phyloP scores from a whole-genome alignment of 805 yeast species.

The Barnettozyma siamensis region DNA sequence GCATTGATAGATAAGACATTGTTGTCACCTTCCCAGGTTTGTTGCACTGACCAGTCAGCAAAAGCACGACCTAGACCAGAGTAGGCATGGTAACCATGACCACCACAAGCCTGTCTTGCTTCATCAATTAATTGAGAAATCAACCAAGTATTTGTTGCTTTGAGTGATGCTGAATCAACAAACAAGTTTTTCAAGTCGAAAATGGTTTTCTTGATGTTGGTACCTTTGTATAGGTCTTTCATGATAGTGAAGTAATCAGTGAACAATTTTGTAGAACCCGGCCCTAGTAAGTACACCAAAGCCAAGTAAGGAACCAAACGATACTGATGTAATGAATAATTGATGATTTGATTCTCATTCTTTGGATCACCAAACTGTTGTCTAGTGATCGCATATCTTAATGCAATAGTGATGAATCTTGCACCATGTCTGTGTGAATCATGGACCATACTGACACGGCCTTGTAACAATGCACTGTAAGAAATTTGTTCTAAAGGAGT shows the following conservation, averaged over 20 bases:
- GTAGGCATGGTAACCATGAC: slow-evolving; percentile 93
- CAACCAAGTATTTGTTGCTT: slow-evolving; percentile 87
- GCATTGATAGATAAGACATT: slow-evolving; percentile 77
- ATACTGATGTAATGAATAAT: slow-evolving; percentile 86
- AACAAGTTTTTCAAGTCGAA: slow-evolving; percentile 69
- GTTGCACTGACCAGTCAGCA: slow-evolving; percentile 94
- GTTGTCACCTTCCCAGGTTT: slow-evolving; percentile 98
- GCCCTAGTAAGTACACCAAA: slow-evolving; percentile 66
- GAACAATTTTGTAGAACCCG: slow-evolving; percentile 61
- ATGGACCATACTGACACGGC: slow-evolving; percentile 83
- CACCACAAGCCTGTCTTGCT: slow-evolving; percentile 92
- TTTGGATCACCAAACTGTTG: slow-evolving; percentile 57
- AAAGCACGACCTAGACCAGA: slow-evolving; percentile 86
- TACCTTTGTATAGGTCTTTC: slow-evolving; percentile 44
- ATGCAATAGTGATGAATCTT: slow-evolving; percentile 74
- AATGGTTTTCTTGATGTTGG: slow-evolving; percentile 46
- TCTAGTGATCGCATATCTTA: slow-evolving; percentile 60
- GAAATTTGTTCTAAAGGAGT: slow-evolving; percentile 82
- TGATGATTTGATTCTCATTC: slow-evolving; percentile 68
- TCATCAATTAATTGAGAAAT: slow-evolving; percentile 78
- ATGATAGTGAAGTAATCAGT: slow-evolving; percentile 45
- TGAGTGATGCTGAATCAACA: slow-evolving; percentile 79
- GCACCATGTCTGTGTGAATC: slow-evolving; percentile 81
- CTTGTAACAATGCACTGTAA: slow-evolving; percentile 81
- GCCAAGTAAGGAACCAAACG: slow-evolving; percentile 84